Evolutionary conservation across 768 basidiomycete genomes (phyloP).

Genomic region (Tephrocybe sp.): DNA sequence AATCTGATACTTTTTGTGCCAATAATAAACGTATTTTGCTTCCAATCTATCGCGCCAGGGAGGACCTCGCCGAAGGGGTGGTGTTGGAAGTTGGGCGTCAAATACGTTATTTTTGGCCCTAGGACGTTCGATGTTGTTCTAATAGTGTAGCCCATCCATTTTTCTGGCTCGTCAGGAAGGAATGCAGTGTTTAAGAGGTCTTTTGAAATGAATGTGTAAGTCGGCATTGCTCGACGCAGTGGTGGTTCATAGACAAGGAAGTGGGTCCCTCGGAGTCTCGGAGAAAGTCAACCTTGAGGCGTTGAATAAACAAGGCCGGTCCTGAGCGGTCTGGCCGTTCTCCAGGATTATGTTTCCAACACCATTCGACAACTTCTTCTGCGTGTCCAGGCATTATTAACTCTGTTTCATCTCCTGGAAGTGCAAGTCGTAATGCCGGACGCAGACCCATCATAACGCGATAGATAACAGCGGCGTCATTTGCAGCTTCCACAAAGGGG

Average conservation of each 20-base stretch:
- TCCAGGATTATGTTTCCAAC: conserved; percentile 17
- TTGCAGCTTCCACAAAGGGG: conserved; percentile 17
- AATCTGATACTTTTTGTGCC: conserved; percentile 2
- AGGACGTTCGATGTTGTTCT: conserved; percentile 1
- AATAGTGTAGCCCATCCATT: background rate
- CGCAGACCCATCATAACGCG: conserved; percentile 15
- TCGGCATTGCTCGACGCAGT: background rate
- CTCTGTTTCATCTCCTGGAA: conserved; percentile 1
- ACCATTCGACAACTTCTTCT: conserved; percentile 17
- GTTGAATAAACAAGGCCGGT: background rate
- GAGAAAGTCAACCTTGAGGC: background rate
- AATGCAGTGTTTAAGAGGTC: conserved; percentile 7
- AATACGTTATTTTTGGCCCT: background rate
- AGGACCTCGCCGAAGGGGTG: background rate
- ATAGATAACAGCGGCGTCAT: conserved; percentile 18
- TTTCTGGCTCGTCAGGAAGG: conserved; percentile 1
- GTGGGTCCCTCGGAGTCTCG: background rate
- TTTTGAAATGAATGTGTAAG: conserved; percentile 4
- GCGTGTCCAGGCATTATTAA: conserved; percentile 14
- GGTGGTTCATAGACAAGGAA: background rate
- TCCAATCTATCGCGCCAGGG: conserved; percentile 13
- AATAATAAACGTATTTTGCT: conserved; percentile 7
- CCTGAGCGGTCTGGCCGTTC: conserved; percentile 12
- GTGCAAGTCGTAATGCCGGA: conserved; percentile 10
- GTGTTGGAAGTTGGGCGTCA: background rate